phyloP scores from a whole-genome alignment of 176 grass and related monocot species.

The Dendrocalamus sinicus region DNA sequence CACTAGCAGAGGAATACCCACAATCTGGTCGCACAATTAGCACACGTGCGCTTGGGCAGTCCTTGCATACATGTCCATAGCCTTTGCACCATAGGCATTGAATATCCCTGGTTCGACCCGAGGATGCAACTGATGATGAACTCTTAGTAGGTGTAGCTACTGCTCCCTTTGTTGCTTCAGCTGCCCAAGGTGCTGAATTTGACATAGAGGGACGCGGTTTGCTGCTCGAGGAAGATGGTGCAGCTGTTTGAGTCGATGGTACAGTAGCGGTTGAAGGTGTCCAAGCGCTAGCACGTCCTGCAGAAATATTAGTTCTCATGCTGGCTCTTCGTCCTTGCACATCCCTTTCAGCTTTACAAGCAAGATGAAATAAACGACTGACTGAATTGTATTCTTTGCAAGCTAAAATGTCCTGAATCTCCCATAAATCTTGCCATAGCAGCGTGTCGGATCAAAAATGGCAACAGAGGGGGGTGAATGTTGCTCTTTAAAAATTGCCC shows the following conservation, averaged over 20 bases:
- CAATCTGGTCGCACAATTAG: too few relatives aligned
- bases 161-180: not conserved
- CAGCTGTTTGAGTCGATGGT: too few relatives aligned
- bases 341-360: too few relatives aligned
- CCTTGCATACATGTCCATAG: too few relatives aligned
- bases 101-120: too few relatives aligned
- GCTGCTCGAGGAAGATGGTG: not conserved
- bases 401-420: too few relatives aligned
- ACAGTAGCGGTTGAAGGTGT: fast-evolving
- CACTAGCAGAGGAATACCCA: too few relatives aligned
- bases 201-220: not conserved
- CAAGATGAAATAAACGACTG: too few relatives aligned
- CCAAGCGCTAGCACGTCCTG: not conserved
- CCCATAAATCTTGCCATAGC: not conserved
- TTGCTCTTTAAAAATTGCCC: too few relatives aligned
- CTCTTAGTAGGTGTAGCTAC: not conserved
- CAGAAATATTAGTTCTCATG: not conserved
- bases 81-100: not conserved
- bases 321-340: not conserved
- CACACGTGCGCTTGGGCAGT: not conserved
- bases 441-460: too few relatives aligned
- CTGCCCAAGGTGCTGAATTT: fast-evolving
- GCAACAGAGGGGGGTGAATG: too few relatives aligned
- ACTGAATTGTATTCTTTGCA: too few relatives aligned
- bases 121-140: not conserved